Percentiles rank a stretch among this genome's conserved stretches.
Evolutionary conservation across 1,139 yeast genomes (phyloP).

Genomic region (Blastobotrys raffinosifermentans): DNA sequence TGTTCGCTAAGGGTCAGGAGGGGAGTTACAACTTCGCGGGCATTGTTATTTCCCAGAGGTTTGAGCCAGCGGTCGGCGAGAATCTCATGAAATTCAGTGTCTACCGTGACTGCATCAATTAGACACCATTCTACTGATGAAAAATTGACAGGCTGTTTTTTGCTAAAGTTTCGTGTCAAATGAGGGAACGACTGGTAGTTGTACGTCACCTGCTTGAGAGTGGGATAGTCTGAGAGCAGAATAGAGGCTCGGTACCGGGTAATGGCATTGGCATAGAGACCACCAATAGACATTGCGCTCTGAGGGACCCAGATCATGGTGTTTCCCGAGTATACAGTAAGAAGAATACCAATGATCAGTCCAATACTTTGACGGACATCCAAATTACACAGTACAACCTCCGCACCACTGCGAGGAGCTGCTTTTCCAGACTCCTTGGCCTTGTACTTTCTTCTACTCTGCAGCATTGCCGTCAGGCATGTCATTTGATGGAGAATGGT

Average conservation of each 20-base stretch:
- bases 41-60: constrained; percentile 79
- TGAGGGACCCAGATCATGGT: constrained; percentile 76
- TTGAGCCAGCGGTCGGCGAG: constrained; percentile 86
- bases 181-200: constrained; percentile 91
- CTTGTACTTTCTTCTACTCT: constrained; percentile 40
- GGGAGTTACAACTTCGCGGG: constrained; percentile 80
- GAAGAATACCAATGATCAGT: constrained; percentile 69
- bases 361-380: constrained; percentile 90
- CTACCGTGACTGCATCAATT: constrained; percentile 86
- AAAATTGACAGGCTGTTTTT: constrained; percentile 72
- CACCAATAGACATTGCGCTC: constrained; percentile 69
- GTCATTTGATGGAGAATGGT: constrained; percentile 87
- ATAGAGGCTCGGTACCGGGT: constrained; percentile 68
- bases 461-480: constrained; percentile 59
- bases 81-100: constrained; percentile 88
- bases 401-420: constrained; percentile 9
- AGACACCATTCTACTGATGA: constrained; percentile 83
- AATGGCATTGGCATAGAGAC: constrained; percentile 77
- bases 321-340: constrained; percentile 83
- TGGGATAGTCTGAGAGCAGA: constrained; percentile 77
- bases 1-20: constrained; percentile 85
- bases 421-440: constrained; percentile 11
- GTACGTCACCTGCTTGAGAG: constrained; percentile 86
- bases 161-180: constrained; percentile 70
- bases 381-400: constrained; percentile 56